Evolutionary conservation across 129 eudicot genomes (phyloP), one percentile per base, ranked within the genome.

Genomic region (Sambucus nigra): DNA sequence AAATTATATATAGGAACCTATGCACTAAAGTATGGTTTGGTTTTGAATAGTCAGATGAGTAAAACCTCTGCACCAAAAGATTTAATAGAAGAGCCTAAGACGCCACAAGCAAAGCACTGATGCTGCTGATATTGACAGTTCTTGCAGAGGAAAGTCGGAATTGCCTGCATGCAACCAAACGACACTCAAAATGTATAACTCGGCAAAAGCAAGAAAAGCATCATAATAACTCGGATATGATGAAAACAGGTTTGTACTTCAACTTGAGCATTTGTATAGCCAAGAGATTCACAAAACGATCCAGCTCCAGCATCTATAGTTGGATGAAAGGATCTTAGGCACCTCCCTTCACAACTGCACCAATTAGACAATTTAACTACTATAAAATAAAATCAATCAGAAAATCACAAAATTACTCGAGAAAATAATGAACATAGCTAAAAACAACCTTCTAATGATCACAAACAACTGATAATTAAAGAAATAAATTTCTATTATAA

Each of bases 251-350:
- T 17, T 40, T 75, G 38, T 76, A 88, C 96, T 25, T 80, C 77
- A 44, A 80, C 76, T 70, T 80, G 78, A 46, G 73, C 73, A 53
- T 44, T 55, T 38, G 60, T 60, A 49, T 66, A 75, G 63, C 91
- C 76, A 64, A 88, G 94, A 55, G 94, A 77, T 60, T 72, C 84
- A 58, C 96, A 88, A 12, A 0, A 33, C 6, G 84, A 60, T 5
- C 75, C 84, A 53, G 60, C 50, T 44, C 87, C 96, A 15, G 87
- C 61, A 28, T 70, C 76, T 59, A 61, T 17, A 15, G 94, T 88
- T 59, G 91, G 77, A 75, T 88, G 96, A 56, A 88, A 88, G 51
- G 96, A 88, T 68, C 94, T 74, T 65, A 83, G 61, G 63, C 96
- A 88, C 69, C 70, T 70, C 24, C 83, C 94, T 80, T 83, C 94